Conservation (phyloP, 2,329 filamentous ascomycete species). For the Colletotrichum abscissum region DNA sequence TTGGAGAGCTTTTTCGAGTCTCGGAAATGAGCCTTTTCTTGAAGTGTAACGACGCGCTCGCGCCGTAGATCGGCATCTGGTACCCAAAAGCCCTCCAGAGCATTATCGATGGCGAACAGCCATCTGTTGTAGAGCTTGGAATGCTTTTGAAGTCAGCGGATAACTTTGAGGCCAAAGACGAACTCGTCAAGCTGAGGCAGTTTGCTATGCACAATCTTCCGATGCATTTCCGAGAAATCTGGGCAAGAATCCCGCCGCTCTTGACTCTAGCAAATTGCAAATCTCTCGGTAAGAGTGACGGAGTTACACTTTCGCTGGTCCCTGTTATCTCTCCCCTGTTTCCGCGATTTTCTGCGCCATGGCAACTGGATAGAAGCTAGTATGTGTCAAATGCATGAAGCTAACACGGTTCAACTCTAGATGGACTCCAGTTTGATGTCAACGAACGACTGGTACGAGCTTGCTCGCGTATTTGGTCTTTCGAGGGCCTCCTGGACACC, state of each 20-base stretch:
- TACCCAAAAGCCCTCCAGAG: neutral
- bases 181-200: neutral
- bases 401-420: neutral
- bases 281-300: neutral
- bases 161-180: constrained; percentile 1
- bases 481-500: neutral
- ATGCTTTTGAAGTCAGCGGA: neutral
- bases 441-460: neutral
- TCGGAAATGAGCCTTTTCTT: neutral
- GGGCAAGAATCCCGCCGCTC: neutral
- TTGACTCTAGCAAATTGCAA: neutral
- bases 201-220: neutral
- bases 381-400: neutral
- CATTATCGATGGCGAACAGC: neutral
- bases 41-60: constrained; percentile 7
- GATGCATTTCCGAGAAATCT: neutral
- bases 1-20: neutral
- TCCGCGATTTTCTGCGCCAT: no score
- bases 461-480: neutral
- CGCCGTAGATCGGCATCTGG: neutral
- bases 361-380: neutral
- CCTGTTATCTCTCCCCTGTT: neutral
- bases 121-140: neutral
- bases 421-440: neutral
- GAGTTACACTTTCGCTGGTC: neutral